Percentiles rank a stretch among this genome's conserved stretches.
Conservation (phyloP, 2,329 filamentous ascomycete genomes). For the Scleromitrula shiraiana region DNA sequence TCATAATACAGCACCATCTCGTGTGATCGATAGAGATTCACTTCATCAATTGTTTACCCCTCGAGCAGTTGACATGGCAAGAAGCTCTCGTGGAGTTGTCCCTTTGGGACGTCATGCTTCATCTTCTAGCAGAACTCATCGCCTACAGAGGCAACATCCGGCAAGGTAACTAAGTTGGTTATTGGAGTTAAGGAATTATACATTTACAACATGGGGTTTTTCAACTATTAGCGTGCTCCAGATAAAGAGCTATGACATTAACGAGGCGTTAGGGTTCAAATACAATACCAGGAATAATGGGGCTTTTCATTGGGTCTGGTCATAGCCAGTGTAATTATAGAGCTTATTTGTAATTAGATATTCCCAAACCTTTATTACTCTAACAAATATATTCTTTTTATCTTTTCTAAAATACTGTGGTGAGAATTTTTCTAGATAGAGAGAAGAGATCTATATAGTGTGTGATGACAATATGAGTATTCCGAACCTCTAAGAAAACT, state of each 20-base stretch:
- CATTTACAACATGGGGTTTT: background rate
- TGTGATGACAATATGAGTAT: too few species aligned
- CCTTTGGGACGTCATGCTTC: constrained; percentile 21
- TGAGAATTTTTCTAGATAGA: too few species aligned
- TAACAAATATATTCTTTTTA: too few species aligned
- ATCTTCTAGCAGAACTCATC: constrained; percentile 16
- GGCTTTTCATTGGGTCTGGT: too few species aligned
- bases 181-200: constrained; percentile 2
- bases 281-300: too few species aligned
- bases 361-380: too few species aligned
- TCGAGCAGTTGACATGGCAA: constrained; percentile 18
- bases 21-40: constrained; percentile 1
- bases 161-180: background rate
- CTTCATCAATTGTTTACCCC: constrained; percentile 9
- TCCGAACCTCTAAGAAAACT: too few species aligned
- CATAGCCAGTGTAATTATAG: too few species aligned
- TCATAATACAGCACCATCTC: background rate
- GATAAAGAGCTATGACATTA: background rate
- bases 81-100: constrained; percentile 22
- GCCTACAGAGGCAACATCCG: constrained; percentile 19
- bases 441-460: too few species aligned
- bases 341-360: too few species aligned
- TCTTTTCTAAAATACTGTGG: too few species aligned
- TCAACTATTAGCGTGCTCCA: constrained; percentile 5
- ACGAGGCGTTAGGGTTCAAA: background rate